A percentile compares a stretch with the other conserved stretches of the same genome.
phyloP scores from a whole-genome alignment of 257 asterid species.

The Capsicum rhomboideum region DNA sequence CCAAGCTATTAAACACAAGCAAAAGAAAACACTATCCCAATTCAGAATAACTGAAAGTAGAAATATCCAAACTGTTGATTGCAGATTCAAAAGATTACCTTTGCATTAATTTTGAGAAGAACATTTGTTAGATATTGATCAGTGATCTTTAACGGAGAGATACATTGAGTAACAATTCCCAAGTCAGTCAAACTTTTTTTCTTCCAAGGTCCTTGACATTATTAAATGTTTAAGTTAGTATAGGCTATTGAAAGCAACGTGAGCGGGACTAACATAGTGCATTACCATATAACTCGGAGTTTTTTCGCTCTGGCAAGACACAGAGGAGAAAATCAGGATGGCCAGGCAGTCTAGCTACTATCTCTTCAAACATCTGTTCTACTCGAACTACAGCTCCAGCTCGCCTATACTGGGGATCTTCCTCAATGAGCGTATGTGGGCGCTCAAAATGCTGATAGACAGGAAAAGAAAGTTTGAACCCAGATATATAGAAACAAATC shows the following conservation, averaged over 20 bases:
- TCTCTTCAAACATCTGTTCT: slow-evolving; percentile 74
- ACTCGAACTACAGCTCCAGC: slow-evolving; percentile 64
- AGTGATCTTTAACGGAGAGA: slow-evolving; percentile 61
- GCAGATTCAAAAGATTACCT: slow-evolving; percentile 36
- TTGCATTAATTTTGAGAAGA: slow-evolving; percentile 87
- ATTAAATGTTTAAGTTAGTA: slow-evolving; percentile 1
- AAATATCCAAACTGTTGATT: slow-evolving; percentile 1
- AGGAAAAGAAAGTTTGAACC: slow-evolving; percentile 7
- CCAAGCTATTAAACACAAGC: slow-evolving; percentile 53
- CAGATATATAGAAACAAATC: background rate
- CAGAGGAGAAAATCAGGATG: slow-evolving; percentile 81
- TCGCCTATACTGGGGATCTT: slow-evolving; percentile 53
- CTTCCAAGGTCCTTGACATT: slow-evolving; percentile 88
- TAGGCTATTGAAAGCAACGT: background rate
- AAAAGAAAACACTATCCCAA: background rate
- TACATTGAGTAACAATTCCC: slow-evolving; percentile 81
- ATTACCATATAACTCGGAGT: slow-evolving; percentile 74
- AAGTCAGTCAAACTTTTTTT: slow-evolving; percentile 55
- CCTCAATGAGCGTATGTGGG: slow-evolving; percentile 78
- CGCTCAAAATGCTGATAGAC: slow-evolving; percentile 64
- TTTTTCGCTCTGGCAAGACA: slow-evolving; percentile 79
- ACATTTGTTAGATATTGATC: slow-evolving; percentile 78
- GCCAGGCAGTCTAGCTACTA: slow-evolving; percentile 52
- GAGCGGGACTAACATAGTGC: background rate
- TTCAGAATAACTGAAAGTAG: background rate